Conservation (phyloP, 108 stramenopile genomes). For the Nitzschia sp. region DNA sequence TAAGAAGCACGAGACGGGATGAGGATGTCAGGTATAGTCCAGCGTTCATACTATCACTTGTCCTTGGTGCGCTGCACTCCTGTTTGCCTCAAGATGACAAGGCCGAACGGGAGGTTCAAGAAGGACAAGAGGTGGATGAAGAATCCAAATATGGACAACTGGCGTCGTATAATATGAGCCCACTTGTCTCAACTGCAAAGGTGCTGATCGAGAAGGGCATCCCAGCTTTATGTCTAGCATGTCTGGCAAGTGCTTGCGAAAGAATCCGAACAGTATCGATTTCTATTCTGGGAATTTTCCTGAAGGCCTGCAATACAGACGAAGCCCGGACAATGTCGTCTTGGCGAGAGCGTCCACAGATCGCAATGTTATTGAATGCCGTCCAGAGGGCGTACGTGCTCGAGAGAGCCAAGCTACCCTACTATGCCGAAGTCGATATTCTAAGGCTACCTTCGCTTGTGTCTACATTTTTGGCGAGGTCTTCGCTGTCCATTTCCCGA, state of each 20-base stretch:
- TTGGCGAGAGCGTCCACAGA: constrained; percentile 80
- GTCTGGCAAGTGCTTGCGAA: constrained; percentile 61
- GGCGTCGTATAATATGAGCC: neutral
- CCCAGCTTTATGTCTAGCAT: constrained; percentile 51
- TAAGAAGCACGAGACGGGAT: constrained; percentile 8
- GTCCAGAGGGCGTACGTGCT: constrained; percentile 63
- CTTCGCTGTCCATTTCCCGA: constrained; percentile 55
- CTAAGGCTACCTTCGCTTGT: constrained; percentile 57
- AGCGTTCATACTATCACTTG: constrained; percentile 61
- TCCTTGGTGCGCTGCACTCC: constrained; percentile 19
- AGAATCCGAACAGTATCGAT: constrained; percentile 53
- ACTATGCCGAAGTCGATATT: constrained; percentile 4
- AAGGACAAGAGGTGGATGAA: neutral
- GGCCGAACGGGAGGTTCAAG: neutral
- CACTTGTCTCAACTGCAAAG: constrained; percentile 28
- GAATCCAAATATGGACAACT: too few species aligned
- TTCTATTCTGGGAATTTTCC: constrained; percentile 56
- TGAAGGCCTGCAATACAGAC: constrained; percentile 48
- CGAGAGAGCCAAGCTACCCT: constrained; percentile 26
- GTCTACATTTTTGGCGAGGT: constrained; percentile 71
- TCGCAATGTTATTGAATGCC: constrained; percentile 77
- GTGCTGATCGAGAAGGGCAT: constrained; percentile 65
- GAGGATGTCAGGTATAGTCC: constrained; percentile 72
- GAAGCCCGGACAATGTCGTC: constrained; percentile 51
- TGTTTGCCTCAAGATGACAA: neutral